Percentiles rank a stretch among this genome's conserved stretches.
phyloP scores from a whole-genome alignment of 495 filamentous ascomycete species.

The Hapsidospora chrysogenum region DNA sequence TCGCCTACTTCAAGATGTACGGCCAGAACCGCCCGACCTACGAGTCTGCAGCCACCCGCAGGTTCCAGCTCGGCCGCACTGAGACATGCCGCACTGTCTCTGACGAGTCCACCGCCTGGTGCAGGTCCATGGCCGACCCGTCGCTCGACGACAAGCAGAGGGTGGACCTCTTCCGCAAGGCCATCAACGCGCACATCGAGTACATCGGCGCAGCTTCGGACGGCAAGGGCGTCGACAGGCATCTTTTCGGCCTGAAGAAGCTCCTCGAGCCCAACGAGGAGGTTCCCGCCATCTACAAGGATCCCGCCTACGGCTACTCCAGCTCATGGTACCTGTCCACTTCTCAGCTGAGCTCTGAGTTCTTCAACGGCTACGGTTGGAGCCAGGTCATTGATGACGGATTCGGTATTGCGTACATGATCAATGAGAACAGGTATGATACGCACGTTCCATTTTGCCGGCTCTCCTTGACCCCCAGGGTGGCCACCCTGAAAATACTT shows the following conservation, averaged over 20 bases:
- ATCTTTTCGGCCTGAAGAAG: constrained; percentile 94
- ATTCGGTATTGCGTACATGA: constrained; percentile 99
- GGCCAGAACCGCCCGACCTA: constrained; percentile 96
- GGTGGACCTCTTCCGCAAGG: constrained; percentile 62
- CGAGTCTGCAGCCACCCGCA: constrained; percentile 86
- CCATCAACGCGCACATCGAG: constrained; percentile 64
- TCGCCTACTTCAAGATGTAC: constrained; percentile 99
- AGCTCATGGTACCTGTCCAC: constrained; percentile 78
- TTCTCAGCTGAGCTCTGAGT: constrained; percentile 84
- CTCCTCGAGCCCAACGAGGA: constrained; percentile 67
- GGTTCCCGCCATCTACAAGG: constrained; percentile 66
- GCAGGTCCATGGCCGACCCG: constrained; percentile 64
- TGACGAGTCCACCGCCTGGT: constrained; percentile 85
- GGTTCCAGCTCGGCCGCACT: constrained; percentile 91
- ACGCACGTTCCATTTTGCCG: background rate
- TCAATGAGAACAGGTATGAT: constrained; percentile 77
- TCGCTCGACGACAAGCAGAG: constrained; percentile 40
- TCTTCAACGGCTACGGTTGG: constrained; percentile 99
- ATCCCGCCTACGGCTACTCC: constrained; percentile 74
- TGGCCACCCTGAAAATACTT: too few relatives aligned
- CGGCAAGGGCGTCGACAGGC: constrained; percentile 87
- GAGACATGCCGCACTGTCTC: constrained; percentile 90
- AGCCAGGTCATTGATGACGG: constrained; percentile 94
- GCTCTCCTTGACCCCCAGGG: too few relatives aligned
- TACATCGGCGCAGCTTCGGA: constrained; percentile 83